phyloP scores from a whole-genome alignment of 441 rosid species.

The Adansonia gregorii region DNA sequence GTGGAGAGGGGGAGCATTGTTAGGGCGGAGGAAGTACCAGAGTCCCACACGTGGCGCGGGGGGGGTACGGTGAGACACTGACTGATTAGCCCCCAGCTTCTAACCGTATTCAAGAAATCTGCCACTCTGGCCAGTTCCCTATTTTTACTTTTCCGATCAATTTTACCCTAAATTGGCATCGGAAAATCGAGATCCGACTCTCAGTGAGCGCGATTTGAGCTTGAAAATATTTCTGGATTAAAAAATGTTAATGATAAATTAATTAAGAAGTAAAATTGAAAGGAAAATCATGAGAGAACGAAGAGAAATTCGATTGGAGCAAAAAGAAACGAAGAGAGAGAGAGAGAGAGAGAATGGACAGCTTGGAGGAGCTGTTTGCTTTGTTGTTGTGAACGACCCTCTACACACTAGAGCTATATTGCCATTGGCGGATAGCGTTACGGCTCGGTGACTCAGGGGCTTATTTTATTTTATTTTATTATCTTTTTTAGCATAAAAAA shows the following conservation, averaged over 20 bases:
- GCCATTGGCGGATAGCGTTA: neutral
- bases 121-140: conserved; percentile 19
- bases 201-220: conserved; percentile 4
- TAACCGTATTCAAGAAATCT: conserved; percentile 22
- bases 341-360: conserved; percentile 20
- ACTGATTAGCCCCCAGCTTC: conserved; percentile 60
- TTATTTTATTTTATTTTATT: neutral
- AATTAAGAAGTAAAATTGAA: neutral
- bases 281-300: neutral
- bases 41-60: conserved; percentile 65
- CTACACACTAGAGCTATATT: conserved; percentile 3
- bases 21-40: conserved; percentile 68
- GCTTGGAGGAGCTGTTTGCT: conserved; percentile 27
- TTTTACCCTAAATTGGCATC: conserved; percentile 50
- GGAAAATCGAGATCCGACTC: conserved; percentile 21
- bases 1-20: conserved; percentile 76
- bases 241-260: neutral
- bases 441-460: conserved; percentile 18
- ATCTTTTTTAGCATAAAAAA: no score
- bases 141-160: conserved; percentile 9
- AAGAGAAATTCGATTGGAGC: conserved; percentile 15
- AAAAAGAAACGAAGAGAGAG: neutral
- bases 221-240: neutral
- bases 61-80: conserved; percentile 64
- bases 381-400: conserved; percentile 25